Evolutionary conservation across 768 basidiomycete genomes (phyloP).

Genomic region (Xanthoconium purpureum): DNA sequence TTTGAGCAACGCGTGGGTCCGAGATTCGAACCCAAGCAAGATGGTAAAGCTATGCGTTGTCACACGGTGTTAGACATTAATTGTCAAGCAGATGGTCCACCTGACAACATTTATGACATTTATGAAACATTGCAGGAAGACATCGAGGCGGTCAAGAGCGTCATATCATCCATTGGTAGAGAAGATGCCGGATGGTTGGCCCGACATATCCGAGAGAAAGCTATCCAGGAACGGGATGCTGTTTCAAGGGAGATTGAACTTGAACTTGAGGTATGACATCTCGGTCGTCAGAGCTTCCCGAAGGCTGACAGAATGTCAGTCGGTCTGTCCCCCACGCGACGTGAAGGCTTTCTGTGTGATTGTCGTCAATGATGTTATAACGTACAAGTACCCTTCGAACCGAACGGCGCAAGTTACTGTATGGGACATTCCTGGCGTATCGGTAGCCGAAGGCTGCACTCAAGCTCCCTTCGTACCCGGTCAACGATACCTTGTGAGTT

Average conservation of each 20-base stretch:
- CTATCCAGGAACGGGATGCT: constrained; percentile 47
- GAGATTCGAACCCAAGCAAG: constrained; percentile 39
- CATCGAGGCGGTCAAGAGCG: constrained; percentile 39
- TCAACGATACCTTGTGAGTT: constrained; percentile 63
- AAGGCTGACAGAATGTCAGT: constrained; percentile 34
- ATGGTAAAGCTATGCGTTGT: constrained; percentile 33
- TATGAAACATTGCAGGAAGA: constrained; percentile 64
- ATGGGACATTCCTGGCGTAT: constrained; percentile 68
- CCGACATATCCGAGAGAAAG: constrained; percentile 45
- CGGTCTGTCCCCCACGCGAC: constrained; percentile 65
- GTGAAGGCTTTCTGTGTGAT: constrained; percentile 77
- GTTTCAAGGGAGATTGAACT: constrained; percentile 61
- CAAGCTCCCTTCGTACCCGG: constrained; percentile 56
- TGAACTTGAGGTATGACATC: constrained; percentile 64
- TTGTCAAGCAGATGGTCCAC: constrained; percentile 23
- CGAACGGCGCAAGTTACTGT: constrained; percentile 76
- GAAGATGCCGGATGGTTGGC: constrained; percentile 65
- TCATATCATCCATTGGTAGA: constrained; percentile 41
- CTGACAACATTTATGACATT: constrained; percentile 51
- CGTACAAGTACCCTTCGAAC: constrained; percentile 46
- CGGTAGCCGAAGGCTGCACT: constrained; percentile 47
- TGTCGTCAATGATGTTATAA: constrained; percentile 60
- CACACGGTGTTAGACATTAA: neutral
- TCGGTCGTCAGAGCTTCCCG: neutral
- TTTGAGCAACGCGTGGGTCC: constrained; percentile 56